phyloP scores from a whole-genome alignment of 345 rosid genomes.

The Salix viminalis region DNA sequence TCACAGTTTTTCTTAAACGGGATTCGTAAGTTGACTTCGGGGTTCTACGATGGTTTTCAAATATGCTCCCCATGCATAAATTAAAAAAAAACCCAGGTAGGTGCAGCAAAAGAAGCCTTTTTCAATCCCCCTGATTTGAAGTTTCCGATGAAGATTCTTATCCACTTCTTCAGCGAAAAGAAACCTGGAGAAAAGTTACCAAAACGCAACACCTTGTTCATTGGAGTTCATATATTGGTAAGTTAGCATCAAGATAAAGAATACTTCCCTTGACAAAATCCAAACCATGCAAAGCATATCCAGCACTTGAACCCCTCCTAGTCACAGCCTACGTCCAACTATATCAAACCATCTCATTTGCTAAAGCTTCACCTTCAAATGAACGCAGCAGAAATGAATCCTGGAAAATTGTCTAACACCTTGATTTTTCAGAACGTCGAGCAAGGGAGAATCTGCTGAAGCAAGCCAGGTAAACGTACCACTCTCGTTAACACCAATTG shows the following conservation, averaged over 20 bases:
- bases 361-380: constrained; percentile 30
- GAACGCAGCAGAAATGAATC: constrained; percentile 9
- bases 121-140: neutral
- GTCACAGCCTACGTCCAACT: constrained; percentile 8
- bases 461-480: constrained; percentile 27
- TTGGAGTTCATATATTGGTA: neutral
- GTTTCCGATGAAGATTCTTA: neutral
- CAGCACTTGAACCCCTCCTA: constrained; percentile 21
- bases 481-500: neutral
- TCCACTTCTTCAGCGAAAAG: neutral
- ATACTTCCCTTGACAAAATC: constrained; percentile 33
- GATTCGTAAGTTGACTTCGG: neutral
- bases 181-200: neutral
- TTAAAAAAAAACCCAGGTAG: neutral
- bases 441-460: constrained; percentile 37
- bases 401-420: constrained; percentile 3
- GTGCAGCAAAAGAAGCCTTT: neutral
- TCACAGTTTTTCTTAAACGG: neutral
- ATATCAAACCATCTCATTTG: neutral
- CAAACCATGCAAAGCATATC: constrained; percentile 37
- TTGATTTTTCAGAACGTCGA: neutral
- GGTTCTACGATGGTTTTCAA: neutral
- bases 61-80: neutral
- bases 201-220: neutral
- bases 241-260: constrained; percentile 1